Evolutionary conservation across 2,329 filamentous ascomycete species (phyloP), one percentile per base, ranked within the genome.

Genomic region (Diaporthe ampelina): DNA sequence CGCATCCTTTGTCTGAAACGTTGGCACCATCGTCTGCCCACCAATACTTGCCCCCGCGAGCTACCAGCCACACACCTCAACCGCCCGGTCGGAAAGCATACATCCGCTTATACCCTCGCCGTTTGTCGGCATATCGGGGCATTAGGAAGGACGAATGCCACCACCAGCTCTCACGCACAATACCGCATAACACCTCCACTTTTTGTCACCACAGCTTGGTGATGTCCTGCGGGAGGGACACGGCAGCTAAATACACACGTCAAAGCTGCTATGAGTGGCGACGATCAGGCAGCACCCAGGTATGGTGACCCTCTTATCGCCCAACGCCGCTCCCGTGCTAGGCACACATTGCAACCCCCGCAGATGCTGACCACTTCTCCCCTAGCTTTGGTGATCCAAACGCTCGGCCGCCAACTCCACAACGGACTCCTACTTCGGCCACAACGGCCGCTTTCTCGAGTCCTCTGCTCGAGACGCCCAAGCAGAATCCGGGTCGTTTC

Each of bases 371-470:
- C 80, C 77, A 75, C 73, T 78, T 52, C 74, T 78, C 70, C 78
- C 74, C 74, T 76, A 92, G 90, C 87, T 90, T 90, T 89, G 89
- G 89, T 86, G 88, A 90, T 85, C 85, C 88, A 85, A 90, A 88
- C 87, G 87, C 88, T 86, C 88, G 88, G 81, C 89, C 89, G 79
- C 88, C 86, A 58, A 91, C 89, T 72, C 89, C 90, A 73, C 88
- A 86, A 81, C 86, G 88, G 80, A 92, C 89, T 40, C 89, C 90
- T 70, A 88, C 85, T 37, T 88, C 88, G 72, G 81, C 86, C 72
- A 88, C 85, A 45, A 88, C 88, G 72, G 81, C 86, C 78, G 80
- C 84, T 72, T 89, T 90, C 76, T 85, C 88, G 75, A 91, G 86
- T 79, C 86, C 89, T 70, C 81, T 87, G 75, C 89, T 91, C 81